Percentiles rank a stretch among this genome's conserved stretches.
These are phyloP conservation scores for Ophiostoma triangulosporum DNA, from an alignment of 2,329 filamentous ascomycete species.

Conservation along the genomic window DNA sequence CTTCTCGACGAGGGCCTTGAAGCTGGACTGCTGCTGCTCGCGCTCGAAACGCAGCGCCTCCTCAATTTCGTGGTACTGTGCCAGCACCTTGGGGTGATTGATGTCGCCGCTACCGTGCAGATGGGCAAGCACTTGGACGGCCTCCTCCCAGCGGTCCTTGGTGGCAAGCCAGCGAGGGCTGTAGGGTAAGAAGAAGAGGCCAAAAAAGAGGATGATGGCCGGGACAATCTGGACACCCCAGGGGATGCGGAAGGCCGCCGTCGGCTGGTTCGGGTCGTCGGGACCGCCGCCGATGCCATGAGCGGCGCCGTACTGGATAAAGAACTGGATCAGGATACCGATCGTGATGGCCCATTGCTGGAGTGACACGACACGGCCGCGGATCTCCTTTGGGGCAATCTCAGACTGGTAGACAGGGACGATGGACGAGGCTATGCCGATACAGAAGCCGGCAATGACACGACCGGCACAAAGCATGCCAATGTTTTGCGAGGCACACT, in stretches of 20 bases:
- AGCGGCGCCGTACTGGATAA: constrained; percentile 51
- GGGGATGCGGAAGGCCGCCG: constrained; percentile 44
- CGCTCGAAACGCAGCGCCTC: constrained; percentile 40
- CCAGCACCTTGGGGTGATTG: constrained; percentile 45
- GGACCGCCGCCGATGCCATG: constrained; percentile 36
- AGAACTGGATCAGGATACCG: constrained; percentile 32
- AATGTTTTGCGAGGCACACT: constrained; percentile 50
- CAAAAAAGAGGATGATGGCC: constrained; percentile 35
- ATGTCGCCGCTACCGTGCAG: constrained; percentile 45
- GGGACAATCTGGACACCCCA: constrained; percentile 49
- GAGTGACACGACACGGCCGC: constrained; percentile 47
- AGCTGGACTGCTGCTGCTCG: constrained; percentile 35
- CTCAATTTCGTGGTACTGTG: constrained; percentile 48
- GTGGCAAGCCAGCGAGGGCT: constrained; percentile 65
- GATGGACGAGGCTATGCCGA: constrained; percentile 59
- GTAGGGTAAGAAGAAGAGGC: constrained; percentile 47
- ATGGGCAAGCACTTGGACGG: constrained; percentile 40
- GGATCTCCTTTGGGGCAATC: constrained; percentile 43
- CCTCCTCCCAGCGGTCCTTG: constrained; percentile 54
- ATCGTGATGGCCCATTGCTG: constrained; percentile 57
- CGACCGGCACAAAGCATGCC: constrained; percentile 60
- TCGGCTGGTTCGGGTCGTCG: constrained; percentile 34
- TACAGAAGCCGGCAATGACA: constrained; percentile 56
- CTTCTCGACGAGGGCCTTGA: constrained; percentile 33
- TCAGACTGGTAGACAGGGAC: constrained; percentile 60